Base-by-base conservation (phyloP, 1,139 yeast genomes). In the Keqinozyma sinolaborantium region DNA sequence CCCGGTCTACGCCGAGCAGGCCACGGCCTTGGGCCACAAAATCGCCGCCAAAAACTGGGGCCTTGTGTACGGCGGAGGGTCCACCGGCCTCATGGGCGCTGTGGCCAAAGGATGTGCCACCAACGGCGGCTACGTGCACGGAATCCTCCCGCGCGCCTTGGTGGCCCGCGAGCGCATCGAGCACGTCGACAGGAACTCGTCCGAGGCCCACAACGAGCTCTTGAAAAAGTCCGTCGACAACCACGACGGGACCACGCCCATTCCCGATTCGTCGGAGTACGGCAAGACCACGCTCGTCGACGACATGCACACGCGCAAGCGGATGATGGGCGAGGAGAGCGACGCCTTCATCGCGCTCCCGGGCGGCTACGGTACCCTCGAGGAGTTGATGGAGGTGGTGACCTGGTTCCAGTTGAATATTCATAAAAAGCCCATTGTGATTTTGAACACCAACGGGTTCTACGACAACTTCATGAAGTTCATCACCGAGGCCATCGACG, bases 281-380 rank as follows among this genome's bases (percentile, higher is more conserved):
- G 95, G 95, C 25, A 73, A 75, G 47, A 83, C 95, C 11, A 82
- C 90, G 0, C 67, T 87, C 46, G 96, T 87, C 4, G 73, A 77
- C 34, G 95, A 86, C 51, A 87, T 87, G 95, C 96, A 87, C 58
- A 83, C 95, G 3, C 73, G 96, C 52, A 87, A 87, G 64, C 70
- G 81, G 52, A 53, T 83, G 67, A 87, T 87, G 96, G 95, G 90
- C 12, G 73, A 77, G 50, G 88, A 83, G 55, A 80, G 94, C n/a
- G 79, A 79, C 45, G 95, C 94, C 0, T 87, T 87, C 55, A 76
- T 87, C 31, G 95, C 95, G 1, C 68, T 87, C 60, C 95, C 96
- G 12, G 96, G 96, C 39, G 96, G 96, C 9, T 86, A 80, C 54
- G 96, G 95, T 33, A 86, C 95, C 4, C 63, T 86, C 50, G 96